Conservation (phyloP, 148 eudicot species). For the Arbutus unedo region DNA sequence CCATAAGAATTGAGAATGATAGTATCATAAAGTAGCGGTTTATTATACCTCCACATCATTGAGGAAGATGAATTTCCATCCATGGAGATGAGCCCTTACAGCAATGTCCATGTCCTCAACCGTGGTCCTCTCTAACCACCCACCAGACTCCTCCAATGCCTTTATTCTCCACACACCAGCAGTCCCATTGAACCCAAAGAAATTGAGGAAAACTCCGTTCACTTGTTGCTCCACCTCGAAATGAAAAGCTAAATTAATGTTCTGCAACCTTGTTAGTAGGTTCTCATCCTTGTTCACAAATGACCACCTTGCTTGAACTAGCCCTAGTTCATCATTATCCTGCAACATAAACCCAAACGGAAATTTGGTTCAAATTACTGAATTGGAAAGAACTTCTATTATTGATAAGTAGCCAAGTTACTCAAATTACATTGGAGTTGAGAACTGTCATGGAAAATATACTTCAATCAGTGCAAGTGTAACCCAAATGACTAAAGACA, state of each 20-base stretch:
- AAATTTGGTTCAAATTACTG: neutral
- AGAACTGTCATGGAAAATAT: neutral
- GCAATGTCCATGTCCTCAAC: constrained; percentile 99
- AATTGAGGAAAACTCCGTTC: constrained; percentile 83
- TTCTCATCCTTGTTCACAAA: constrained; percentile 97
- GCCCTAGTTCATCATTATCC: constrained; percentile 88
- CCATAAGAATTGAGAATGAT: neutral
- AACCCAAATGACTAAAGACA: neutral
- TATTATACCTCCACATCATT: constrained; percentile 90
- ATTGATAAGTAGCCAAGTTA: neutral
- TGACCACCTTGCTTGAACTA: constrained; percentile 98
- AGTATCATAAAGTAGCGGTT: neutral
- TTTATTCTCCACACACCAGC: constrained; percentile 99
- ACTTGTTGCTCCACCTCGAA: constrained; percentile 99
- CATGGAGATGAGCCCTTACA: constrained; percentile 92
- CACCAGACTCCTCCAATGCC: constrained; percentile 93
- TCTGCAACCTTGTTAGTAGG: constrained; percentile 81
- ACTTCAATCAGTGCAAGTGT: neutral
- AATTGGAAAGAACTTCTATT: neutral
- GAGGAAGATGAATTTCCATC: constrained; percentile 94
- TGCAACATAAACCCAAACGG: constrained; percentile 27
- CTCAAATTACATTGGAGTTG: neutral
- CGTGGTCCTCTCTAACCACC: constrained; percentile 98
- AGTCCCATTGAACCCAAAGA: constrained; percentile 97
- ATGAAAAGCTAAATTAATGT: constrained; percentile 89